Evolutionary conservation across 768 basidiomycete genomes (phyloP).

Genomic region (Termitomyces sp.): DNA sequence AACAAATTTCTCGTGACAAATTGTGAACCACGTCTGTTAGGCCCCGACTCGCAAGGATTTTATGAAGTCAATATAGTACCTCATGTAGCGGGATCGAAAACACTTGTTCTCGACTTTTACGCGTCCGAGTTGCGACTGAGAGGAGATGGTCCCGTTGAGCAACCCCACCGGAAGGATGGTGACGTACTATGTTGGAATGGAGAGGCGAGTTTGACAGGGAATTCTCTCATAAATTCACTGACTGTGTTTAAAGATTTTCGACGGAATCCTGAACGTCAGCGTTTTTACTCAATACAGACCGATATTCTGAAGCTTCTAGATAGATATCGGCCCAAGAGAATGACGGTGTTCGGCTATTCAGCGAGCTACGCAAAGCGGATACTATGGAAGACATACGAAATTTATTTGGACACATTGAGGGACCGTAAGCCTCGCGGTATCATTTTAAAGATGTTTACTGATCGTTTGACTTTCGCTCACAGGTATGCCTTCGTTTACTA

Average conservation of each 20-base stretch:
- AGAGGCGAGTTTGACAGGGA: constrained; percentile 42
- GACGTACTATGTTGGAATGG: constrained; percentile 84
- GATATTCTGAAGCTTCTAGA: background rate
- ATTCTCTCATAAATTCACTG: background rate
- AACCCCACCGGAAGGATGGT: constrained; percentile 59
- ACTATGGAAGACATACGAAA: constrained; percentile 37
- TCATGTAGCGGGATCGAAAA: background rate
- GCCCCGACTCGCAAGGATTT: constrained; percentile 56
- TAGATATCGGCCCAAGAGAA: constrained; percentile 62
- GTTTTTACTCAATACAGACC: background rate
- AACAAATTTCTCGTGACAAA: background rate
- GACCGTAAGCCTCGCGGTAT: constrained; percentile 54
- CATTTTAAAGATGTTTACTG: background rate
- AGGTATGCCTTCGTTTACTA: constrained; percentile 83
- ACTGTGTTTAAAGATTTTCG: constrained; percentile 47
- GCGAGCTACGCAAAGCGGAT: constrained; percentile 23
- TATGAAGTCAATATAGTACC: constrained; percentile 16
- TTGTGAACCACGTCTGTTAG: constrained; percentile 29
- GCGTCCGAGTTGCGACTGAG: constrained; percentile 74
- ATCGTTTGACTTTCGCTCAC: background rate
- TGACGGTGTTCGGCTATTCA: constrained; percentile 56
- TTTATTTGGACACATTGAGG: constrained; percentile 62
- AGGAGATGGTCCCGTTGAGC: constrained; percentile 49
- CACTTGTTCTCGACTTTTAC: constrained; percentile 47
- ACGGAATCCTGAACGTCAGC: constrained; percentile 67